Conservation (phyloP, 192 early-diverging fungal genomes). For the Globomyces pollinis-pini region DNA sequence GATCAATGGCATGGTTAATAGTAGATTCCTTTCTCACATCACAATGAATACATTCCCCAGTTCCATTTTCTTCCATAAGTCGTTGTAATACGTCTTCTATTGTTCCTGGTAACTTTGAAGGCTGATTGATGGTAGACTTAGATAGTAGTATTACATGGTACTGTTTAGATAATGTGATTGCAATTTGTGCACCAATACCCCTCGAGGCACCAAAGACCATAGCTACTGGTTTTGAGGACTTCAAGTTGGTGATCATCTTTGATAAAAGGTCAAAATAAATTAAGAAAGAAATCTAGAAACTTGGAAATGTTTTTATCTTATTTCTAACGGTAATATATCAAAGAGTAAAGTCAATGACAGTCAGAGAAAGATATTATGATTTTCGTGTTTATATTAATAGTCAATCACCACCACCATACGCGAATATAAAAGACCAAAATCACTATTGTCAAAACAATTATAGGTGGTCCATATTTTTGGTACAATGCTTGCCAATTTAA, state of each 20-base stretch:
- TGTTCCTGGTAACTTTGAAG: not conserved
- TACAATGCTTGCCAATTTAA: constrained; percentile 84
- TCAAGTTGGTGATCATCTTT: too few relatives aligned
- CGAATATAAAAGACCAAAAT: constrained; percentile 71
- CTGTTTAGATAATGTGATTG: not conserved
- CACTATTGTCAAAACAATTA: constrained; percentile 69
- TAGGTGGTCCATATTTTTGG: constrained; percentile 91
- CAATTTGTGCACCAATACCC: constrained; percentile 4
- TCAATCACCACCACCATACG: constrained; percentile 37
- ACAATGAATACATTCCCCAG: not conserved
- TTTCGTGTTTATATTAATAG: not conserved
- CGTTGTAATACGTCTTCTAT: not conserved
- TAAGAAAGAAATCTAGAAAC: too few relatives aligned
- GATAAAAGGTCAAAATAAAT: too few relatives aligned
- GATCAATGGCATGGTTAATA: not conserved
- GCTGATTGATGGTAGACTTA: not conserved
- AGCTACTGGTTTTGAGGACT: not conserved
- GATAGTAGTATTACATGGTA: constrained; percentile 1
- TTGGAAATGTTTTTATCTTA: too few relatives aligned
- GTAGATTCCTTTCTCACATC: not conserved
- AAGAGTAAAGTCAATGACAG: too few relatives aligned
- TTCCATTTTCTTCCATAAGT: not conserved
- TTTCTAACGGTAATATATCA: too few relatives aligned
- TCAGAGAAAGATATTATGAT: too few relatives aligned
- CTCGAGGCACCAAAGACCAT: constrained; percentile 11